Conservation (phyloP, 164 flowering plant species). For the Brasenia schreberi region DNA sequence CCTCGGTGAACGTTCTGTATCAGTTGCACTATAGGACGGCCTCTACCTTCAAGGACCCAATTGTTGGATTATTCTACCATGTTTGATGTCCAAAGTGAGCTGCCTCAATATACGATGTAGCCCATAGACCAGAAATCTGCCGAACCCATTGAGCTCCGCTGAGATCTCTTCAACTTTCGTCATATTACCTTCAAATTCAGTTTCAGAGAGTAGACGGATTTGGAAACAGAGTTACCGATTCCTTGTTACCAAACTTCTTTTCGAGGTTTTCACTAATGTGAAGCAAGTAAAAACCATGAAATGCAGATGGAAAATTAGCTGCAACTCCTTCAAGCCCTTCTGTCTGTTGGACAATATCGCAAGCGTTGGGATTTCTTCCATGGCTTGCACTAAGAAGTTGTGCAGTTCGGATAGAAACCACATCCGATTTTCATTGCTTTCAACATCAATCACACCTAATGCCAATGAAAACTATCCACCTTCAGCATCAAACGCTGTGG, state of each 20-base stretch:
- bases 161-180: slow-evolving; percentile 76
- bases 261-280: slow-evolving; percentile 40
- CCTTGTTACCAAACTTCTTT: slow-evolving; percentile 39
- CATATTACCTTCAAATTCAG: slow-evolving; percentile 71
- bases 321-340: slow-evolving; percentile 40
- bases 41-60: slow-evolving; percentile 54
- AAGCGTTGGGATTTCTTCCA: slow-evolving; percentile 45
- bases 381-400: slow-evolving; percentile 74
- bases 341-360: slow-evolving; percentile 40
- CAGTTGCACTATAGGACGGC: slow-evolving; percentile 48
- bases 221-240: slow-evolving; percentile 74
- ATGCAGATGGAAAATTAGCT: slow-evolving; percentile 45
- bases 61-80: slow-evolving; percentile 42
- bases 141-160: slow-evolving; percentile 74
- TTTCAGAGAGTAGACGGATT: slow-evolving; percentile 88
- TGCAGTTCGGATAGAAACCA: slow-evolving; percentile 54
- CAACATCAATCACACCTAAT: slow-evolving; percentile 70
- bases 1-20: slow-evolving; percentile 47
- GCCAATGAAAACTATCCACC: slow-evolving; percentile 82
- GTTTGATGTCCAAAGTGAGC: slow-evolving; percentile 73
- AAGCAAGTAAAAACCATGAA: slow-evolving; percentile 45
- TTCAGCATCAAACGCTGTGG: slow-evolving; percentile 69
- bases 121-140: slow-evolving; percentile 80
- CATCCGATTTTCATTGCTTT: slow-evolving; percentile 77
- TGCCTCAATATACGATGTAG: slow-evolving; percentile 89